Evolutionary conservation across 768 basidiomycete genomes (phyloP).

Genomic region (Pleurotus pulmonarius): DNA sequence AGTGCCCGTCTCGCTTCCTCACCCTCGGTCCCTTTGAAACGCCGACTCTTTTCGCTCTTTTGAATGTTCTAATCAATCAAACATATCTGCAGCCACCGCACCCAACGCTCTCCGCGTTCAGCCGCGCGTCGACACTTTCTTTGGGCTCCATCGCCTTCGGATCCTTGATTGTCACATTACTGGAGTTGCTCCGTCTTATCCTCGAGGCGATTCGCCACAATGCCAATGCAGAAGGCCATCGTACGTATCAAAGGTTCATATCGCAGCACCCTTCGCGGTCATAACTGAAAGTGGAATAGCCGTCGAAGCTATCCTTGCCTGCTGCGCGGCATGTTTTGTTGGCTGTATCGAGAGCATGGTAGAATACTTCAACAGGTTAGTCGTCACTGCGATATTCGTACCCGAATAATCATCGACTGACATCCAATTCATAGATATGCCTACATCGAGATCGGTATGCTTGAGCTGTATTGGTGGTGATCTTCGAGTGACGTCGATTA

Average conservation of each 20-base stretch:
- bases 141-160: conserved; percentile 86
- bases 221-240: conserved; percentile 60
- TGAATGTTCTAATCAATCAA: background rate
- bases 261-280: background rate
- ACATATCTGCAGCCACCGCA: conserved; percentile 49
- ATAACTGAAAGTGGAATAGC: conserved; percentile 33
- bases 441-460: conserved; percentile 75
- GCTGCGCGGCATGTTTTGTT: conserved; percentile 76
- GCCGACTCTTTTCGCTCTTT: too few species aligned
- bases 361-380: conserved; percentile 75
- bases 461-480: background rate
- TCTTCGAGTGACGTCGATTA: background rate
- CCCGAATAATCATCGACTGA: background rate
- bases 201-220: conserved; percentile 55
- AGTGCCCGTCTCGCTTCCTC: conserved; percentile 9
- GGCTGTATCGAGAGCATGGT: conserved; percentile 67
- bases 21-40: background rate
- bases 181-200: conserved; percentile 65
- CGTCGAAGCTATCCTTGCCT: conserved; percentile 69
- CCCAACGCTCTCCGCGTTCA: conserved; percentile 67
- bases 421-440: conserved; percentile 48
- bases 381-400: background rate
- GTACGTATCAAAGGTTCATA: conserved; percentile 34
- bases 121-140: conserved; percentile 72
- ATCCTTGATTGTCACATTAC: conserved; percentile 74